phyloP scores from a whole-genome alignment of 306 rosid genomes.

The Sophora flavescens region DNA sequence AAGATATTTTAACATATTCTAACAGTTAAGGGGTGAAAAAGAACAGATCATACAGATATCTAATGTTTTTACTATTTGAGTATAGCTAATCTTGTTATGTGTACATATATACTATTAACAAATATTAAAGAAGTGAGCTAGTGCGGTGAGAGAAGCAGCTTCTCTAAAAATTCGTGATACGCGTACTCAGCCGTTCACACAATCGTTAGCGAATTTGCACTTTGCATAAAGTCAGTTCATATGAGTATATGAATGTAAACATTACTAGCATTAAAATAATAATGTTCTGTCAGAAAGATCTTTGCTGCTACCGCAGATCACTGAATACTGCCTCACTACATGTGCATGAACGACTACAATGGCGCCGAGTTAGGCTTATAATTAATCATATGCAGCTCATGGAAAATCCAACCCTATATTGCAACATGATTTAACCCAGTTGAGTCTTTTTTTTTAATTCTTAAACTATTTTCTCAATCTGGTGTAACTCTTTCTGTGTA shows the following conservation, averaged over 20 bases:
- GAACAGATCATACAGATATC: too few species aligned
- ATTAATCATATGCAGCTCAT: constrained; percentile 31
- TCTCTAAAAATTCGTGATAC: neutral
- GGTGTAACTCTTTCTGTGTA: neutral
- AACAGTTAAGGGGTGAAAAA: too few species aligned
- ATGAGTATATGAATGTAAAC: constrained; percentile 33
- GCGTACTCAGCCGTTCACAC: neutral
- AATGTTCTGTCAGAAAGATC: constrained; percentile 24
- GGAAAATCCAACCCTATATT: constrained; percentile 41
- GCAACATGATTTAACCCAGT: constrained; percentile 37
- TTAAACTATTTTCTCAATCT: neutral
- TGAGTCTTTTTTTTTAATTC: neutral
- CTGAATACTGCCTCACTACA: constrained; percentile 55
- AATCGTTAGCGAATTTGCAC: constrained; percentile 14
- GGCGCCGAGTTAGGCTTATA: constrained; percentile 51
- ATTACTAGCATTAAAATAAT: constrained; percentile 36
- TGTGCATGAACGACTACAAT: constrained; percentile 62
- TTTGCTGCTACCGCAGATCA: constrained; percentile 59
- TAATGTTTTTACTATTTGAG: too few species aligned
- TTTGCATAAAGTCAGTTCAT: constrained; percentile 3
- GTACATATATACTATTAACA: too few species aligned
- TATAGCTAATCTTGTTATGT: too few species aligned
- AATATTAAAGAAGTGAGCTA: too few species aligned
- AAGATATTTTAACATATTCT: too few species aligned
- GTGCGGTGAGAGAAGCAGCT: too few species aligned